A percentile compares a stretch with the other conserved stretches of the same genome.
Conservation (phyloP, 495 filamentous ascomycete genomes). For the Daldinia loculata region DNA sequence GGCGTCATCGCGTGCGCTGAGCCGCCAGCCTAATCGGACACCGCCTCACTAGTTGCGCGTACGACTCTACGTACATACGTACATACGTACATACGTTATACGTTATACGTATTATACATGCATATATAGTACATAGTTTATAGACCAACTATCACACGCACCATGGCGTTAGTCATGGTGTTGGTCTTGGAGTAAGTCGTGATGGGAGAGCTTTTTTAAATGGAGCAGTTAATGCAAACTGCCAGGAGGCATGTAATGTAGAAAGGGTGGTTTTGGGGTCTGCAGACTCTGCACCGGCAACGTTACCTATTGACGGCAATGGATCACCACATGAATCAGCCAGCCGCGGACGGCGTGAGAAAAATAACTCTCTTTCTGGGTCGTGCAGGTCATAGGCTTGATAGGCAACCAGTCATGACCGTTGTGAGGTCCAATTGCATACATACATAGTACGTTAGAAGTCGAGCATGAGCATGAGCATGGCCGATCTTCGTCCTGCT, state of each 20-base stretch:
- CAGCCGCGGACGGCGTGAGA: constrained; percentile 41
- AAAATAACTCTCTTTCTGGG: constrained; percentile 34
- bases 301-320: constrained; percentile 30
- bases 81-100: no score
- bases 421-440: constrained; percentile 33
- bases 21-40: constrained; percentile 35
- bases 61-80: constrained; percentile 8
- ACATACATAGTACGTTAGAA: constrained; percentile 11
- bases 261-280: constrained; percentile 35
- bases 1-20: constrained; percentile 38
- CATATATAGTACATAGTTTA: neutral
- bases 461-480: constrained; percentile 28
- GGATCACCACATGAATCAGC: constrained; percentile 32
- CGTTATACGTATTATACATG: neutral
- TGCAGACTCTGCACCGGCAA: constrained; percentile 28
- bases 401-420: constrained; percentile 26
- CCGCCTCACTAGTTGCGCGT: constrained; percentile 33
- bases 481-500: constrained; percentile 33
- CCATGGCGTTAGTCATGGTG: neutral
- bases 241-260: constrained; percentile 26
- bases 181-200: constrained; percentile 16
- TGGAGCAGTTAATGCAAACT: constrained; percentile 23
- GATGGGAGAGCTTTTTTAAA: constrained; percentile 3
- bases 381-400: constrained; percentile 39
- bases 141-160: neutral